A percentile compares a stretch with the other conserved stretches of the same genome.
Evolutionary conservation across 305 asterid species (phyloP).

Genomic region (Plantago lanceolata): DNA sequence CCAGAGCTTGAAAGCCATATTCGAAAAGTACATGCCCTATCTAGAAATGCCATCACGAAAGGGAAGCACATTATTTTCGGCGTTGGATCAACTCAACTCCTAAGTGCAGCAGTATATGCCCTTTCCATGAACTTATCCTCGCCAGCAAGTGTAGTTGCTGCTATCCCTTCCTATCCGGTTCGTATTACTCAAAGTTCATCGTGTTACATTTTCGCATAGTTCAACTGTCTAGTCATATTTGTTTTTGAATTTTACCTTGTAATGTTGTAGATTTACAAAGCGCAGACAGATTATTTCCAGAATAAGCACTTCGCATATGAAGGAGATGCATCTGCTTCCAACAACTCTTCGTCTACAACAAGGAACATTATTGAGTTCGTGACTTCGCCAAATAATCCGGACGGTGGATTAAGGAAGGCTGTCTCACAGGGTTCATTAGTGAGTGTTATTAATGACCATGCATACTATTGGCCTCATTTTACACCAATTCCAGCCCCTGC

Average conservation of each 20-base stretch:
- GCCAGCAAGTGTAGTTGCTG: constrained; percentile 22
- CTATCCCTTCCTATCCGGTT: constrained; percentile 58
- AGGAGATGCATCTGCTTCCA: constrained; percentile 42
- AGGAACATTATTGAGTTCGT: constrained; percentile 51
- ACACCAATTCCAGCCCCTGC: constrained; percentile 62
- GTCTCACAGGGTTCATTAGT: constrained; percentile 32
- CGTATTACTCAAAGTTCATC: background rate
- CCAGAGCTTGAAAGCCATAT: constrained; percentile 37
- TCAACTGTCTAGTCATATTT: too few species aligned
- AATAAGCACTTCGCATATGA: constrained; percentile 33
- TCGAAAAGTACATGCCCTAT: constrained; percentile 35
- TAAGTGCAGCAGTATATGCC: constrained; percentile 57
- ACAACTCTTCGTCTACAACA: constrained; percentile 24
- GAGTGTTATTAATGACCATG: constrained; percentile 45
- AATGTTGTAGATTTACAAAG: constrained; percentile 37
- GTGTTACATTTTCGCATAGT: too few species aligned
- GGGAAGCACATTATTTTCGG: constrained; percentile 56
- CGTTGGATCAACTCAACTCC: constrained; percentile 62
- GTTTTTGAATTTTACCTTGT: too few species aligned
- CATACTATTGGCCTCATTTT: constrained; percentile 72
- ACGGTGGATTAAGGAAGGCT: constrained; percentile 39
- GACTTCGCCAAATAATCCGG: constrained; percentile 76
- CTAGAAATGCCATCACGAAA: constrained; percentile 45
- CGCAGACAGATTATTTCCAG: constrained; percentile 50
- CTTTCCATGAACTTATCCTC: constrained; percentile 43